Evolutionary conservation across 2,329 filamentous ascomycete genomes (phyloP), one percentile per base, ranked within the genome.

Genomic region (Sporothrix inflata): DNA sequence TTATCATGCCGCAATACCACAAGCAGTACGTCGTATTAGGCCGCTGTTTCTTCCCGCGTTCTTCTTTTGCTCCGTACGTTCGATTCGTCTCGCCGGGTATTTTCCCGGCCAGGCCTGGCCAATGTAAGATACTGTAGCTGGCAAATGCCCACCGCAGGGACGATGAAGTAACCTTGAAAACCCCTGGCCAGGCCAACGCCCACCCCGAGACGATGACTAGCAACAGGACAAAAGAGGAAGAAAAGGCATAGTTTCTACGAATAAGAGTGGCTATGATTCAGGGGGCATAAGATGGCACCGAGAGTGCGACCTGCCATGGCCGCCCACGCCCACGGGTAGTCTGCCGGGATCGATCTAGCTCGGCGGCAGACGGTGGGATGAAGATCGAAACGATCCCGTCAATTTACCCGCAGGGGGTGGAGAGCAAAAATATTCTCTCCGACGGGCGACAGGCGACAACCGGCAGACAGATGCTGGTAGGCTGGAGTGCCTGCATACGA

Each of bases 301-400:
- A 42, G 57, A 40, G 16, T 11, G 57, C 19, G 34, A 24, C 34
- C 57, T 21, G 34, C 57, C 34, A 61, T 21, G 27, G 21, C 42
- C 8, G 24, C 63, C 45, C 63, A 51, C 6, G 21, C 24, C 3
- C 60, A 49, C 9, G 9, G 45, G 11, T 30, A 60, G 7, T 2
- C 11, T 21, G 34, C 8, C 45, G 42, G 53, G 53, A 67, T 38
- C 19, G 45, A 51, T 67, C 45, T 67, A 14, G 19, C 19, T 40
- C n/a, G 34, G 3, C n/a, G 57, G 21, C 38, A 66, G 24, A 14
- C 21, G 24, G 61, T 30, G 21, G 40, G 40, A 47, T 9, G 61
- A 47, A 40, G 61, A 66, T 65, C 61, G 61, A 65, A 65, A 42
- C 61, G 21, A 21, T 27, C 40, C n/a, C 21, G 21, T 65, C 61